These are phyloP conservation scores for Phytophthora pistaciae DNA, from an alignment of 352 stramenopile genomes.

Conservation along the genomic window DNA sequence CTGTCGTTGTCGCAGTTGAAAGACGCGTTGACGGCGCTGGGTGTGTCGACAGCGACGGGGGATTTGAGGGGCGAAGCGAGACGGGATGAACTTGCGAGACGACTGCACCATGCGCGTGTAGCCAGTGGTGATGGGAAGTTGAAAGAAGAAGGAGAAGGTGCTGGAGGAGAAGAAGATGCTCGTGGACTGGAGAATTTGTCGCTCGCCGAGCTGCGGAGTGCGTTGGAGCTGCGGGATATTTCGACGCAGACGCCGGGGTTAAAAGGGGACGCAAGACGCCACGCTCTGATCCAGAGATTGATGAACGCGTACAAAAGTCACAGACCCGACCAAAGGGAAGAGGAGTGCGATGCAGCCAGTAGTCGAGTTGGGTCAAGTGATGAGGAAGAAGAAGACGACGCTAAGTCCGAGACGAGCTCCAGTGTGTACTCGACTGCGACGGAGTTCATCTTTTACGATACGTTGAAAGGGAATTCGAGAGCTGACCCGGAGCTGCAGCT, in stretches of 20 bases:
- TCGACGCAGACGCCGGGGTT: conserved; percentile 53
- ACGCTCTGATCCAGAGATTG: conserved; percentile 54
- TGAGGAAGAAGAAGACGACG: conserved; percentile 28
- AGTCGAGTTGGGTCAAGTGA: conserved; percentile 8
- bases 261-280: conserved; percentile 53
- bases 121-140: neutral
- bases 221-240: conserved; percentile 40
- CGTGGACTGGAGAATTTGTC: conserved; percentile 18
- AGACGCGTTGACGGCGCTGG: conserved; percentile 40
- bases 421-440: conserved; percentile 49
- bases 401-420: conserved; percentile 39
- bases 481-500: neutral
- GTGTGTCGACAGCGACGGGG: conserved; percentile 47
- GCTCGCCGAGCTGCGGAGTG: conserved; percentile 45
- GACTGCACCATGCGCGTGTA: conserved; percentile 24
- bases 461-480: conserved; percentile 4
- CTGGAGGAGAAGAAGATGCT: neutral
- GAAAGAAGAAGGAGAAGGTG: neutral
- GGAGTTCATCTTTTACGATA: conserved; percentile 60
- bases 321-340: neutral
- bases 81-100: conserved; percentile 38
- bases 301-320: conserved; percentile 27
- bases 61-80: conserved; percentile 43
- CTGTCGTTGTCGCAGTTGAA: conserved; percentile 42
- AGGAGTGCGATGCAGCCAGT: neutral